Base-by-base conservation (phyloP, 2,329 filamentous ascomycete species). In the Chaetomium globosum region DNA sequence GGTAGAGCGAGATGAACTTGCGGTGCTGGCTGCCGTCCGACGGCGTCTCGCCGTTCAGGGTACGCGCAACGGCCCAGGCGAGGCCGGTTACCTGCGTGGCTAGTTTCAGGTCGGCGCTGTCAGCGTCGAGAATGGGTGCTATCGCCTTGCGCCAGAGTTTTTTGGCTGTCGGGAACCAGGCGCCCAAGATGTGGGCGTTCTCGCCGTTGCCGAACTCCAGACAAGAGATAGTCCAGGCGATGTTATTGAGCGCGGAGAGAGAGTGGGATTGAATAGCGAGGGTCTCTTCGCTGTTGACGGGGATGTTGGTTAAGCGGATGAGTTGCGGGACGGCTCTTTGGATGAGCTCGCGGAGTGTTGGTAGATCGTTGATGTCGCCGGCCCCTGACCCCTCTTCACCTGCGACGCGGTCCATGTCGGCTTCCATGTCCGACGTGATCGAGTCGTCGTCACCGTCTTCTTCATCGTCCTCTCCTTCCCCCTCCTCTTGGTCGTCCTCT, bases 1-100 rank as follows among this genome's bases (percentile, higher is more conserved):
- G 83, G 74, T 88, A 89, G 28, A 90, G 80, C 12, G 86, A 79
- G 71, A 90, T 87, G 76, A 90, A 89, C 69, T 84, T 86, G 67
- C 80, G 80, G 67, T 87, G 85, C 74, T 89, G 86, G 57, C 80
- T 81, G 36, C 79, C 78, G 48, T 78, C 73, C 3, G 86, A 76
- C 5, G 83, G 80, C 0, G 83, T 78, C 53, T 77, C 72, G 16
- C 81, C 81, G 65, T 81, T 80, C 21, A 87, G 78, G 61, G 81
- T 83, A 59, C 86, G 83, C 31, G 87, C 78, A 60, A 90, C 73
- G 31, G 87, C 87, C 87, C 87, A 89, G 6, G 87, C 85, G 48
- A 90, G 81, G 68, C 86, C 84, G 10, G 87, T 87, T 58, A 89
- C 80, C n/a, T 83, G 80, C 1, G 85, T 84, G n/a, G 87, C 87